Base-by-base conservation (phyloP, 805 yeast species). In the Debaryomyces maramus region DNA sequence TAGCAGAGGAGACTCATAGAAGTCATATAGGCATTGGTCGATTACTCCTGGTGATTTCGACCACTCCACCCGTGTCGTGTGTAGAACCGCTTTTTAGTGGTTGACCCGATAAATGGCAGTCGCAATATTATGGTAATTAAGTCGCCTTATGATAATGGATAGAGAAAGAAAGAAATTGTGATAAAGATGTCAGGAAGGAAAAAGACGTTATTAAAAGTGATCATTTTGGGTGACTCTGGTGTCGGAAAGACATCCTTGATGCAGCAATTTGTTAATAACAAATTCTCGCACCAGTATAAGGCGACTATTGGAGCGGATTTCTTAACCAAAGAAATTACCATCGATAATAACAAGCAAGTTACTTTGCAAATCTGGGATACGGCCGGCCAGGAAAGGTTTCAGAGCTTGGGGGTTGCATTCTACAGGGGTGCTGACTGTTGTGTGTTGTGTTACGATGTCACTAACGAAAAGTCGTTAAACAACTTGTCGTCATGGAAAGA, bases 261-360 rank as follows among this genome's bases (percentile, higher is more conserved):
- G 96, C 98, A 91, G 64, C 96, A 91, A 63, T 91, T 88, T 65
- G 97, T 93, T 49, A 89, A 88, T 66, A 89, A 87, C 57, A 90
- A 89, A 73, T 91, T 91, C 67, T 81, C 89, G 29, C 91, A 90
- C 51, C 98, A 91, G 62, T 93, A 93, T 66, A 93, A 91, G 59
- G 97, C 98, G 20, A 91, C 99, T 11, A 91, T 91, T 50, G 99
- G 99, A 7, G 98, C 98, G 2, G 98, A 93, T 62, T 91, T 91
- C 60, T 75, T 89, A 47, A 91, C 97, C 27, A 91, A 90, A 63
- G 98, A 91, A 55, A 79, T 91, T 44, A 70, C 75, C 19, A 78
- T 93, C 43, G 98, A 93, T 61, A 93, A 85, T 62, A 61, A 60
- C 44, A 85, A 84, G 53, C 77, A 78, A 48, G 89, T 84, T 6